Conservation (phyloP, 306 rosid genomes). For the Corylus heterophylla region DNA sequence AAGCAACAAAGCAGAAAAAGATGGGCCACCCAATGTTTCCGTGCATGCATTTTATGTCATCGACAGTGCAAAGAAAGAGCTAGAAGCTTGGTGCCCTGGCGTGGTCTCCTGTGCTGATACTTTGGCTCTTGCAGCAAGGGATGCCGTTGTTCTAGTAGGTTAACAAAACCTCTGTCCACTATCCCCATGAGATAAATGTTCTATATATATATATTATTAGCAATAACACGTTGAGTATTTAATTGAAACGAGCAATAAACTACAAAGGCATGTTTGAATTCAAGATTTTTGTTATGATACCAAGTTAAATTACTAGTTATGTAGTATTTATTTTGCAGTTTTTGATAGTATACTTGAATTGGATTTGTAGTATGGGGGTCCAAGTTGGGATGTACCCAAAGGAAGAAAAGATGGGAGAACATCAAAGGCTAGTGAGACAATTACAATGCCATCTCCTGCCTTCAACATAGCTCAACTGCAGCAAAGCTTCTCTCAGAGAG, state of each 20-base stretch:
- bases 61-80: slow-evolving; percentile 51
- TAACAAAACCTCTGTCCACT: no score
- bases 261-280: no score
- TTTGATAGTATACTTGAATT: slow-evolving; percentile 11
- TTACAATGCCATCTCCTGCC: slow-evolving; percentile 68
- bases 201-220: background rate
- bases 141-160: slow-evolving; percentile 49
- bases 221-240: no score
- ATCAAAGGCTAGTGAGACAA: slow-evolving; percentile 76
- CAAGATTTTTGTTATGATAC: no score
- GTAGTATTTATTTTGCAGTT: background rate
- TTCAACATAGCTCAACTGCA: slow-evolving; percentile 64
- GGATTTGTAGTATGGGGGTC: slow-evolving; percentile 78
- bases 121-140: slow-evolving; percentile 57
- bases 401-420: slow-evolving; percentile 70
- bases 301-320: no score
- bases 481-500: slow-evolving; percentile 51
- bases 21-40: slow-evolving; percentile 53
- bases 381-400: slow-evolving; percentile 68
- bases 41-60: slow-evolving; percentile 52
- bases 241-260: no score
- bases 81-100: slow-evolving; percentile 56
- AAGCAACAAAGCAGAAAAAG: slow-evolving; percentile 53
- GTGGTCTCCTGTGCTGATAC: slow-evolving; percentile 61
- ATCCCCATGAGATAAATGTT: no score